Evolutionary conservation across 73 alveolate species (phyloP), one percentile per base, ranked within the genome.

Genomic region (Paramecium bursaria): DNA sequence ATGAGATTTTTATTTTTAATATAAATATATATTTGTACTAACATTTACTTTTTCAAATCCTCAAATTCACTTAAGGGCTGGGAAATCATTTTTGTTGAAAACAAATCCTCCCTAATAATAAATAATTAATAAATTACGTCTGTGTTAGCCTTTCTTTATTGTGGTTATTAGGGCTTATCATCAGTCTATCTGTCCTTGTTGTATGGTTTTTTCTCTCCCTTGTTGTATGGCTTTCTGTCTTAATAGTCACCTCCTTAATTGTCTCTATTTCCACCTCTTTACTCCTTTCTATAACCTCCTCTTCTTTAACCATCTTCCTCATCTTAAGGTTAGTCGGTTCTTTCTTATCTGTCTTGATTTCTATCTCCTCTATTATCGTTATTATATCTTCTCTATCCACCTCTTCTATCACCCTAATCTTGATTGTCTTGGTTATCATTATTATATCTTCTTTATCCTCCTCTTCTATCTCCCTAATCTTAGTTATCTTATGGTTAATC

Each of bases 11-110:
- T n/a, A n/a, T n/a, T n/a, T n/a, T n/a, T n/a, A n/a, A n/a, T n/a
- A n/a, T n/a, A n/a, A n/a, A 11, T 67, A 67, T 67, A 33, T 67
- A 67, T 35, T 39, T 67, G 82, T 67, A 67, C 82, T 67, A 29
- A n/a, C 33, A 57, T 57, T 48, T 57, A 44, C 44, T 39, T 67
- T 35, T 39, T 67, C 33, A 53, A 11, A 39, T n/a, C 21, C 21
- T 67, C 82, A 67, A 21, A 4, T 67, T 67, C 82, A 31, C 19
- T n/a, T n/a, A n/a, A 67, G 35, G 22, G 82, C 53, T 35, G 82
- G 82, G 57, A 67, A 67, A 42, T 67, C 82, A 7, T 67, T 67
- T 2, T 67, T 57, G 21, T 67, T 46, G 1, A 67, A 67, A 21
- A 25, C 35, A 11, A 67, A 10, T 14, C 82, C 82, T 42, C 44